These are phyloP conservation scores for Trametes hirsuta DNA, from an alignment of 1,284 basidiomycete species.

Conservation along the genomic window DNA sequence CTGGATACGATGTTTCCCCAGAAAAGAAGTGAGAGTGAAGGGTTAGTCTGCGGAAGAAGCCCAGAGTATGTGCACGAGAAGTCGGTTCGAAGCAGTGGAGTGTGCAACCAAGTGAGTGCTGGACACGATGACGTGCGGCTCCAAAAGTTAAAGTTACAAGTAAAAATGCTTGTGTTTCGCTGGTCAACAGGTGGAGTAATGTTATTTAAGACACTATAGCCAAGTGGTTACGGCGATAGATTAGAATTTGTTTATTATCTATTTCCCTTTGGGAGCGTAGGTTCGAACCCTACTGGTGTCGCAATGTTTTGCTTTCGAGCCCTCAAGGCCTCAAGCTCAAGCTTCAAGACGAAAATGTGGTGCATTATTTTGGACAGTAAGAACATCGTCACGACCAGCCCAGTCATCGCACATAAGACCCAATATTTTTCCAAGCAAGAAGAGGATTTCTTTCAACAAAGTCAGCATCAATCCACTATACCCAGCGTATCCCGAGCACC, in stretches of 20 bases:
- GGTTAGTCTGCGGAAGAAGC: not conserved
- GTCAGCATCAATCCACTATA: conserved; percentile 18
- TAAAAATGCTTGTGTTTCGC: not conserved
- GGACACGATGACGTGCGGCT: not conserved
- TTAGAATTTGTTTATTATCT: conserved; percentile 5
- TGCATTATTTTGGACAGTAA: too few species aligned
- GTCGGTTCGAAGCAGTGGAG: not conserved
- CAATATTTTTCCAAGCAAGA: too few species aligned
- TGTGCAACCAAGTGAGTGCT: not conserved
- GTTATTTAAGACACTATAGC: conserved; percentile 4
- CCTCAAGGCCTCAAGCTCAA: too few species aligned
- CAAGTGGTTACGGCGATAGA: conserved; percentile 15
- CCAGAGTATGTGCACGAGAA: not conserved
- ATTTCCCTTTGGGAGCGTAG: conserved; percentile 14
- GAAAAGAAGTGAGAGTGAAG: not conserved
- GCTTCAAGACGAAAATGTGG: too few species aligned
- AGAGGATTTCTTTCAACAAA: too few species aligned
- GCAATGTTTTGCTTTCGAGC: not conserved
- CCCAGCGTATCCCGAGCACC: conserved; percentile 47
- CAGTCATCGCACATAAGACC: too few species aligned
- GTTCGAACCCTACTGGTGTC: conserved; percentile 14
- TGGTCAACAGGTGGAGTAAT: not conserved
- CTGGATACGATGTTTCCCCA: not conserved
- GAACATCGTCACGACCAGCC: too few species aligned
- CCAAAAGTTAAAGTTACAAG: too few species aligned